Evolutionary conservation across 352 stramenopile species (phyloP).

Genomic region (Phytophthora rubi): DNA sequence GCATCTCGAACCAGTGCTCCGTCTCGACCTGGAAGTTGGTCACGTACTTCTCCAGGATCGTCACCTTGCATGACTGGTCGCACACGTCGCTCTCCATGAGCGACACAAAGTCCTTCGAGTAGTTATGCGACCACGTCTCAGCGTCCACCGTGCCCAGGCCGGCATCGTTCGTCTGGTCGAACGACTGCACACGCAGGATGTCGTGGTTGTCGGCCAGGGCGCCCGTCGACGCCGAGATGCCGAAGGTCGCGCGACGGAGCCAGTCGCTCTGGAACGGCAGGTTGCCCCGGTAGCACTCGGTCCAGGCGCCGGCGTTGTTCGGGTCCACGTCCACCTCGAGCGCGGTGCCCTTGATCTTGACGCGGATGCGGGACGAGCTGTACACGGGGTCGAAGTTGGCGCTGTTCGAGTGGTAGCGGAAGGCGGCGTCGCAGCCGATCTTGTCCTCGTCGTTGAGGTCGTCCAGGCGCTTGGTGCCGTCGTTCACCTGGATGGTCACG

Average conservation of each 20-base stretch:
- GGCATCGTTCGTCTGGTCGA: slow-evolving; percentile 66
- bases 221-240: slow-evolving; percentile 79
- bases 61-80: slow-evolving; percentile 84
- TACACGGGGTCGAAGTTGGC: slow-evolving; percentile 76
- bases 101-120: slow-evolving; percentile 82
- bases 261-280: slow-evolving; percentile 75
- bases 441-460: slow-evolving; percentile 76
- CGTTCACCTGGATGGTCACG: slow-evolving; percentile 80
- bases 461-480: slow-evolving; percentile 75
- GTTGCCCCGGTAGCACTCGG: slow-evolving; percentile 66
- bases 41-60: slow-evolving; percentile 82
- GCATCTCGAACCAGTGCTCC: slow-evolving; percentile 86
- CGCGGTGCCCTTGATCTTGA: slow-evolving; percentile 63
- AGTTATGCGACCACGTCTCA: slow-evolving; percentile 83
- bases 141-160: slow-evolving; percentile 63
- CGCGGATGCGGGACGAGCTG: slow-evolving; percentile 67
- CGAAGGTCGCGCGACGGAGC: slow-evolving; percentile 67
- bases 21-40: slow-evolving; percentile 84
- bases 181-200: slow-evolving; percentile 68
- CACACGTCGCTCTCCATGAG: slow-evolving; percentile 65
- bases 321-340: slow-evolving; percentile 73
- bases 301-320: slow-evolving; percentile 61
- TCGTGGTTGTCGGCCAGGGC: slow-evolving; percentile 87
- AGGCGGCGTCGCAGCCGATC: slow-evolving; percentile 75
- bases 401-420: slow-evolving; percentile 79